A percentile compares a stretch with the other conserved stretches of the same genome.
Evolutionary conservation across 176 grass and related monocot species (phyloP).

Genomic region (Triticum urartu): DNA sequence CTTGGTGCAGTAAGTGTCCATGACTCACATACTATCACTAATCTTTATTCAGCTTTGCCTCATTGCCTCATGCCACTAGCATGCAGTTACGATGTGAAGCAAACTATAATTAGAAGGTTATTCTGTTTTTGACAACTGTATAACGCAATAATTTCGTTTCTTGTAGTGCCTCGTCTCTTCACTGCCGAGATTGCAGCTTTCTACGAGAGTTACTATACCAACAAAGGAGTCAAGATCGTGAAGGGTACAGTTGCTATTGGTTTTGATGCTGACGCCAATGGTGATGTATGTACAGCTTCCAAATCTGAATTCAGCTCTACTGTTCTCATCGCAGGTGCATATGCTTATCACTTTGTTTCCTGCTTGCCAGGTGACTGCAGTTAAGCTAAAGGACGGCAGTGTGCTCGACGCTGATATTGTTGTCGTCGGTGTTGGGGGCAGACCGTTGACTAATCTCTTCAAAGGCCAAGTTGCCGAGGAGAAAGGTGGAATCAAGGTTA

Average conservation of each 20-base stretch:
- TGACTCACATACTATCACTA: constrained; percentile 5
- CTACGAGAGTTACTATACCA: constrained; percentile 91
- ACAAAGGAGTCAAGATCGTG: constrained; percentile 82
- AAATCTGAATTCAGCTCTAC: not conserved
- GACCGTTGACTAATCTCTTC: constrained; percentile 73
- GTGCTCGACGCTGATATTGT: constrained; percentile 82
- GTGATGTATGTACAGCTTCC: constrained; percentile 63
- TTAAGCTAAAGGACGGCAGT: constrained; percentile 83
- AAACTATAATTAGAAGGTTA: not conserved
- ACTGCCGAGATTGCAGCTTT: constrained; percentile 84
- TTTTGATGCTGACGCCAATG: constrained; percentile 73
- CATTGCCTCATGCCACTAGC: not conserved
- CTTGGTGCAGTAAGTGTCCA: constrained; percentile 92
- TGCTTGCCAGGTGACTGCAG: constrained; percentile 66
- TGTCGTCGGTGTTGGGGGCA: constrained; percentile 87
- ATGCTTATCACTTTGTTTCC: constrained; percentile 16
- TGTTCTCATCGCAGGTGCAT: not conserved
- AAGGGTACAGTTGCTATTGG: constrained; percentile 89
- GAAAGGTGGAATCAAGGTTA: constrained; percentile 99
- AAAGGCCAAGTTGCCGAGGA: constrained; percentile 91
- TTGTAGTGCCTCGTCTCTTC: constrained; percentile 93
- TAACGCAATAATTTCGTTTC: constrained; percentile 13
- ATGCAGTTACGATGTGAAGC: constrained; percentile 3
- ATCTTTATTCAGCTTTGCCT: constrained; percentile 2
- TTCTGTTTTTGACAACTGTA: not conserved